phyloP scores from a whole-genome alignment of 305 asterid species.

The Fraxinus nigra region DNA sequence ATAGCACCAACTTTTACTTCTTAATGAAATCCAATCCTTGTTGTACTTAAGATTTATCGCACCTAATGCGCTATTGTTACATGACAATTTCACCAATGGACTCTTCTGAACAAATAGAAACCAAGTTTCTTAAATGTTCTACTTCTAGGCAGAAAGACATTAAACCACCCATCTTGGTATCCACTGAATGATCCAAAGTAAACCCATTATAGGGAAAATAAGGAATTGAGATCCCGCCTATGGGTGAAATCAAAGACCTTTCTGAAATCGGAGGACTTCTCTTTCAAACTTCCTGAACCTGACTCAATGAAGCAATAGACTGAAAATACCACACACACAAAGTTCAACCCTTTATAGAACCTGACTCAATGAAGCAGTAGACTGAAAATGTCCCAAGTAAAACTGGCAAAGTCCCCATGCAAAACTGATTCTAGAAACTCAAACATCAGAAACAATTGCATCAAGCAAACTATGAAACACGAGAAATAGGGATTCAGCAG shows the following conservation, averaged over 20 bases:
- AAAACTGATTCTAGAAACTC: constrained; percentile 18
- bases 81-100: constrained; percentile 11
- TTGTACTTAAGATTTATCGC: not conserved
- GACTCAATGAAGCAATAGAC: constrained; percentile 15
- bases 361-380: constrained; percentile 13
- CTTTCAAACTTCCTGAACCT: no score
- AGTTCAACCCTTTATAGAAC: no score
- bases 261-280: no score
- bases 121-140: not conserved
- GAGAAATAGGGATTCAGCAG: not conserved
- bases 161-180: no score
- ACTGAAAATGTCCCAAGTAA: constrained; percentile 15
- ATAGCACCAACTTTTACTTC: constrained; percentile 10
- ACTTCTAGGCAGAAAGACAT: no score
- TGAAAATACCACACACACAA: no score
- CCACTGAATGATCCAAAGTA: no score
- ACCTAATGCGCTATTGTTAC: not conserved
- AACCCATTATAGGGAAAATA: no score
- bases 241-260: no score
- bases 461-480: not conserved
- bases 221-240: no score
- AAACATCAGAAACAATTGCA: not conserved
- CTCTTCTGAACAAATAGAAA: constrained; percentile 17
- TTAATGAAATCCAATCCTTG: constrained; percentile 5
- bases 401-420: constrained; percentile 22